A percentile compares a stretch with the other conserved stretches of the same genome.
Conservation (phyloP, 371 early-diverging fungal genomes). For the Zychaea mexicana region DNA sequence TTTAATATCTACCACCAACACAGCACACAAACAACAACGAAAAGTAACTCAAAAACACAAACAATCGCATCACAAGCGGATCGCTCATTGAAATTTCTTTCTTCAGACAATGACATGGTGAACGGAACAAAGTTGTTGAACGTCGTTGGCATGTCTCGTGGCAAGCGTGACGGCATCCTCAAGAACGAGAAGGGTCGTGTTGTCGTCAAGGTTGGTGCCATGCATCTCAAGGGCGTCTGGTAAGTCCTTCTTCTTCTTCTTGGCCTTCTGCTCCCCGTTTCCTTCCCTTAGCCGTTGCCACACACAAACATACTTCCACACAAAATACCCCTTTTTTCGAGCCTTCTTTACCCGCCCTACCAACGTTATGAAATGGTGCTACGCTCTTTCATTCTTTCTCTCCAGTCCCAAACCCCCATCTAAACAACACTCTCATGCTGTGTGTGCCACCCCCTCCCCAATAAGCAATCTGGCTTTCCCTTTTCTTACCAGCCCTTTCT, state of each 20-base stretch:
- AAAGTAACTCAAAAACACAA: too few relatives aligned
- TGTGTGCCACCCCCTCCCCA: neutral
- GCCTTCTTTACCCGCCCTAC: too few relatives aligned
- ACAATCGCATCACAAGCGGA: constrained; percentile 1
- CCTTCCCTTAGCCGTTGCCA: too few relatives aligned
- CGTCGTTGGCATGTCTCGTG: constrained; percentile 87
- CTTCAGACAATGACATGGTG: constrained; percentile 77
- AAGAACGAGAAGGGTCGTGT: constrained; percentile 86
- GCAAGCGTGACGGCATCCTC: constrained; percentile 85
- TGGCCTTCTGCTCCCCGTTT: neutral
- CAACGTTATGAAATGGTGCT: too few relatives aligned
- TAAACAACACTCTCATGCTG: too few relatives aligned
- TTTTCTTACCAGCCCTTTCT: constrained; percentile 4
- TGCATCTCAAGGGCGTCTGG: constrained; percentile 92
- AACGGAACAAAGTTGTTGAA: constrained; percentile 88
- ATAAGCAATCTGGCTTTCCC: neutral
- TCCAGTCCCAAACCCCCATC: too few relatives aligned
- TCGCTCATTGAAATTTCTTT: constrained; percentile 1
- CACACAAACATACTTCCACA: too few relatives aligned
- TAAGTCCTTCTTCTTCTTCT: constrained; percentile 25
- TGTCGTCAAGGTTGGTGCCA: constrained; percentile 87
- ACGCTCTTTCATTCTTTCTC: too few relatives aligned
- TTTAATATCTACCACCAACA: neutral
- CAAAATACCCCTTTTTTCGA: too few relatives aligned
- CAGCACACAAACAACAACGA: neutral